A percentile compares a stretch with the other conserved stretches of the same genome.
These are phyloP conservation scores for Populus davidiana DNA, from an alignment of 345 rosid genomes.

Conservation along the genomic window DNA sequence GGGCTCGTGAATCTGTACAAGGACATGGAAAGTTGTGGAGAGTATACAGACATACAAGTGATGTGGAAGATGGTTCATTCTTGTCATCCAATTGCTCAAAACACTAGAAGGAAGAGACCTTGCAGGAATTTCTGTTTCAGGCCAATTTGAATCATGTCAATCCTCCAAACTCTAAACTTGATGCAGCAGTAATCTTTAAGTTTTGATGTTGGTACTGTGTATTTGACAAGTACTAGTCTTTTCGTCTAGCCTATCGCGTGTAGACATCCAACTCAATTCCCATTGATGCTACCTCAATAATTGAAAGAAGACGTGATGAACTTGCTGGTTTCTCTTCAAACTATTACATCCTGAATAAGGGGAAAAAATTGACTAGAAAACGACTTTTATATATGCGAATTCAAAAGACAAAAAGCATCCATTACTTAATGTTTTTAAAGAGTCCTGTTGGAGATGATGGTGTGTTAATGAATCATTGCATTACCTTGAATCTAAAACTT, in stretches of 20 bases:
- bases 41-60: constrained; percentile 56
- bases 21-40: constrained; percentile 60
- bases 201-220: not conserved
- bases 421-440: too few species aligned
- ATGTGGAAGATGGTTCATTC: constrained; percentile 64
- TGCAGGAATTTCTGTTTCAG: constrained; percentile 35
- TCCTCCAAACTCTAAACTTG: not conserved
- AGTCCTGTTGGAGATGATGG: too few species aligned
- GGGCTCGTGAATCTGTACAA: constrained; percentile 44
- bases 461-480: too few species aligned
- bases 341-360: too few species aligned
- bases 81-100: constrained; percentile 12
- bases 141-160: constrained; percentile 17
- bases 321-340: not conserved
- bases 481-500: too few species aligned
- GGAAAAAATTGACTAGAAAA: too few species aligned
- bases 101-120: constrained; percentile 19
- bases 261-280: not conserved
- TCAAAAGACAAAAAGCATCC: too few species aligned
- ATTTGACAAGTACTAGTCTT: not conserved
- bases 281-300: not conserved
- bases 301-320: not conserved
- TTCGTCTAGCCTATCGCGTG: not conserved
- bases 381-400: too few species aligned
- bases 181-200: not conserved